Percentiles rank a stretch among this genome's conserved stretches.
Evolutionary conservation across 345 rosid genomes (phyloP).

Genomic region (Citrus mangshanensis): DNA sequence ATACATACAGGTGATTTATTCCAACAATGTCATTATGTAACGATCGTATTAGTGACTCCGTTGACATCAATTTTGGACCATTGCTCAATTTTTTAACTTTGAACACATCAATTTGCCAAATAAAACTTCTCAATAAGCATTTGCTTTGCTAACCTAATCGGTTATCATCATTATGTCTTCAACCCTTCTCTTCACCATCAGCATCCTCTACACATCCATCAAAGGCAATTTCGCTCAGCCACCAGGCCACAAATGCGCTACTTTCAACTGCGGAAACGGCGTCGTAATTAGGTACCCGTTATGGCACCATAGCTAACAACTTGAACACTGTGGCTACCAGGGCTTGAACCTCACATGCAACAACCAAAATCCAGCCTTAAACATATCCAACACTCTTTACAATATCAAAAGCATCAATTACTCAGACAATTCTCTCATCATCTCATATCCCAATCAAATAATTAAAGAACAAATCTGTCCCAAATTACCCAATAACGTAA

Average conservation of each 20-base stretch:
- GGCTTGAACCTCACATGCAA: constrained; percentile 29
- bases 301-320: constrained; percentile 16
- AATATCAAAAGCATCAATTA: constrained; percentile 14
- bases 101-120: background rate
- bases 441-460: background rate
- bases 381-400: constrained; percentile 1
- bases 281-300: constrained; percentile 25
- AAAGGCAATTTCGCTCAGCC: background rate
- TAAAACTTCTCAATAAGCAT: background rate
- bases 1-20: background rate
- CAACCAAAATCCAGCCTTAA: constrained; percentile 10
- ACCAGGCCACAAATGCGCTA: constrained; percentile 12
- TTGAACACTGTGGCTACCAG: constrained; percentile 31
- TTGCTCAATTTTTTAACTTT: background rate
- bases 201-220: background rate
- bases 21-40: background rate
- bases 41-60: constrained; percentile 18
- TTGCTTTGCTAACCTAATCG: background rate
- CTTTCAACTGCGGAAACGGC: constrained; percentile 24
- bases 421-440: constrained; percentile 18
- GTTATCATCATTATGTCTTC: constrained; percentile 9
- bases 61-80: constrained; percentile 20
- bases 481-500: background rate
- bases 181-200: background rate
- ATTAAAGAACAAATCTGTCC: constrained; percentile 13